Conservation (phyloP, 495 filamentous ascomycete genomes). For the Hyaloscypha hepaticicola region DNA sequence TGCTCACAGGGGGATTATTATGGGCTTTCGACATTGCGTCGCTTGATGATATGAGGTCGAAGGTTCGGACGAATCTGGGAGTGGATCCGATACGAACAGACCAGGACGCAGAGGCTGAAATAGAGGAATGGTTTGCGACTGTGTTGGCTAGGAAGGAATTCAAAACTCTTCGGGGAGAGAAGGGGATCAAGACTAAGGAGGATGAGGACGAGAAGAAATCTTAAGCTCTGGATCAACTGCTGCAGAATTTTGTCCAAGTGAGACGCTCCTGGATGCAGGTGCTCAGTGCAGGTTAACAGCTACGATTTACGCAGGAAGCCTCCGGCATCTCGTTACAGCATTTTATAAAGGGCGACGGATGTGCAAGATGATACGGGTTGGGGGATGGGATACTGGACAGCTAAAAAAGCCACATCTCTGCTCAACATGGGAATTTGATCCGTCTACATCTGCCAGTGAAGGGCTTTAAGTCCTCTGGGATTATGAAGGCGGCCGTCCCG, state of each 20-base stretch:
- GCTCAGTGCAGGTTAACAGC: not conserved
- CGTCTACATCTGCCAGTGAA: too few species aligned
- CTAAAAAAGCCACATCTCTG: not conserved
- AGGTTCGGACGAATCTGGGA: conserved; percentile 49
- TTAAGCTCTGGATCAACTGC: conserved; percentile 3
- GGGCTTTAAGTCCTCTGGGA: not conserved
- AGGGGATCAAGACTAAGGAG: not conserved
- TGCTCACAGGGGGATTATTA: conserved; percentile 61
- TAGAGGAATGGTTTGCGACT: conserved; percentile 69
- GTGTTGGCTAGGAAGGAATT: conserved; percentile 56
- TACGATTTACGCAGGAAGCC: not conserved
- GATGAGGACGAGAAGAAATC: conserved; percentile 12
- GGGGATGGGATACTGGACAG: not conserved
- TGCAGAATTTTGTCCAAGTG: not conserved
- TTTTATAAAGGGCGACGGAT: not conserved
- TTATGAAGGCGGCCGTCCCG: not conserved
- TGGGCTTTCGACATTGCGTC: conserved; percentile 72
- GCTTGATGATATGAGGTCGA: conserved; percentile 64
- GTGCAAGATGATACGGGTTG: not conserved
- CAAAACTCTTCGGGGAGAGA: conserved; percentile 32
- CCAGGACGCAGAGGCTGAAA: conserved; percentile 60
- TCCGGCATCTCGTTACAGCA: not conserved
- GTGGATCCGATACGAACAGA: conserved; percentile 46
- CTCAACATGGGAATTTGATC: not conserved
- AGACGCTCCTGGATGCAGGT: too few species aligned